Base-by-base conservation (phyloP, 768 basidiomycete species). In the Baorangia bicolor region DNA sequence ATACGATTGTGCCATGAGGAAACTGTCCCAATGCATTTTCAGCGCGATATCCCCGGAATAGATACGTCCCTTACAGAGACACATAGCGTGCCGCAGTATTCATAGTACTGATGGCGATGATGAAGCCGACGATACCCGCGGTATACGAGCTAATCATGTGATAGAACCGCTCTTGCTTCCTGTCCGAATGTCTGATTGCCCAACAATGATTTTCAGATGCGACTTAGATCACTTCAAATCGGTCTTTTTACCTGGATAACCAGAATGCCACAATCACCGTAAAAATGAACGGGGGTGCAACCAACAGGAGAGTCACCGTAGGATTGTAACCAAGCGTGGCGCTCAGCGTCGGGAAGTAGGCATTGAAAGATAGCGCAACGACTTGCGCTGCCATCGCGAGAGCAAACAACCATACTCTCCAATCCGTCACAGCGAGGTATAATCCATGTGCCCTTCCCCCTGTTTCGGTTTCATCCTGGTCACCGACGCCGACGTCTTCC, bases 371-470 rank as follows among this genome's bases (percentile, higher is more conserved):
- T 6, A 90, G 64, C 12, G 86, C 82, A 38, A 86, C 68, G 13
- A 60, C 66, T 64, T 61, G 49, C 6, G 65, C 46, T 3, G 59
- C n/a, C 52, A 58, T 41, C 13, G 85, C 79, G 27, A 90, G 55
- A 18, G 88, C 79, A 42, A 94, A 77, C 80, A 81, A 86, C 87
- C 89, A 94, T 35, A 94, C 87, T 69, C 84, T 88, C 87, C 85
- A 84, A 65, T 94, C 92, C 23, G 74, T 77, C 54, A 90, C 38
- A n/a, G 88, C 87, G 58, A 86, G 68, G 31, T 71, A 61, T 9
- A 92, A 64, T 9, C 88, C 88, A 33, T 74, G 67, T 12, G 71
- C 60, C 38, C 49, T 72, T 7, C 74, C 76, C 13, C 70, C 56
- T 13, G 53, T 56, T 57, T 81, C 79, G 4, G 75, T 78, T 57